Evolutionary conservation across 2,329 filamentous ascomycete genomes (phyloP).

Genomic region (Pseudocercospora fijiensis): DNA sequence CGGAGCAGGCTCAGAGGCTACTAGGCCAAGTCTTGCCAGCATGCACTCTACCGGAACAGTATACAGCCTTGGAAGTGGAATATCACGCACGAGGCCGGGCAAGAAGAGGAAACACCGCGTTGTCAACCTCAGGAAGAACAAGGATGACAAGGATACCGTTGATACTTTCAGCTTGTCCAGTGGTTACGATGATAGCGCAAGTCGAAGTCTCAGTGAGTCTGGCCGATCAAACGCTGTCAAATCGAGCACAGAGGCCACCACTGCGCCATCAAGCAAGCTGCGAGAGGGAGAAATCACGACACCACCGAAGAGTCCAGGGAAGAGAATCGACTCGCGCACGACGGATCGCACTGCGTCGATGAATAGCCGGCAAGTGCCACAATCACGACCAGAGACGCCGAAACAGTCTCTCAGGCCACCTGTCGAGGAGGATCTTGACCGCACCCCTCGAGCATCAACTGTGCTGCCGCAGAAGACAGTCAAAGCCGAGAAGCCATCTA

Average conservation of each 20-base stretch:
- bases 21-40: slow-evolving; percentile 65
- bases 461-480: slow-evolving; percentile 23
- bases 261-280: slow-evolving; percentile 22
- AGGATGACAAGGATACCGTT: slow-evolving; percentile 50
- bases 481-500: slow-evolving; percentile 7
- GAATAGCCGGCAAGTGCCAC: not conserved
- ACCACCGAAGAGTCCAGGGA: slow-evolving; percentile 50
- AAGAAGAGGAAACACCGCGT: slow-evolving; percentile 82
- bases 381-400: slow-evolving; percentile 24
- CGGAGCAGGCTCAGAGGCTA: slow-evolving; percentile 65
- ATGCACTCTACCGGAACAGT: slow-evolving; percentile 54
- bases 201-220: slow-evolving; percentile 21
- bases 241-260: slow-evolving; percentile 57
- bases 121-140: slow-evolving; percentile 72
- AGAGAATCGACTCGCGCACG: slow-evolving; percentile 37
- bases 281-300: slow-evolving; percentile 44
- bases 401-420: slow-evolving; percentile 12
- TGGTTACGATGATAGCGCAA: slow-evolving; percentile 42
- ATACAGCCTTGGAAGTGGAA: slow-evolving; percentile 59
- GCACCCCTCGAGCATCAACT: slow-evolving; percentile 38
- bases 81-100: slow-evolving; percentile 60
- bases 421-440: slow-evolving; percentile 38
- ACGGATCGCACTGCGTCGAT: slow-evolving; percentile 5
- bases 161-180: slow-evolving; percentile 42
- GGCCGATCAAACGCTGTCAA: slow-evolving; percentile 51